phyloP scores from a whole-genome alignment of 106 monocot genomes.

The Apostasia shenzhenica region DNA sequence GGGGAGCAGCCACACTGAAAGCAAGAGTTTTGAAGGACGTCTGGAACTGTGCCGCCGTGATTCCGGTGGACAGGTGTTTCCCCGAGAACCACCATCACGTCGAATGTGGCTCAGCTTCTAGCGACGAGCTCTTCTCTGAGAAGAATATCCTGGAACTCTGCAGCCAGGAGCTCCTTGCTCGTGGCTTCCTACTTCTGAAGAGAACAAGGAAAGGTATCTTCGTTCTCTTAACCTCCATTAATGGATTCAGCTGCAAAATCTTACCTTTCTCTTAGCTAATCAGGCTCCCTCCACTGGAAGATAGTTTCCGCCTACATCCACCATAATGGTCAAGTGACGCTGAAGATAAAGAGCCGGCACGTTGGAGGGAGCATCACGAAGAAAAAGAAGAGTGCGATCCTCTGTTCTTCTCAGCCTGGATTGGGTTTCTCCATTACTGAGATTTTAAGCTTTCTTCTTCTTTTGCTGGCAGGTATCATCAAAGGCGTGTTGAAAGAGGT shows the following conservation, averaged over 20 bases:
- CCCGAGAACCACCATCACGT: background rate
- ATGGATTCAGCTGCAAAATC: background rate
- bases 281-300: conserved; percentile 83
- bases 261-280: background rate
- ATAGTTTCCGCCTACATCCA: conserved; percentile 69
- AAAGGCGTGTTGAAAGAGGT: conserved; percentile 58
- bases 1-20: conserved; percentile 75
- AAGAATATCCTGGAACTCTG: conserved; percentile 72
- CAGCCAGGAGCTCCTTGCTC: conserved; percentile 70
- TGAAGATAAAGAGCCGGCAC: conserved; percentile 78
- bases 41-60: conserved; percentile 75
- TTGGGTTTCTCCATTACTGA: too few species aligned
- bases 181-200: conserved; percentile 74
- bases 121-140: conserved; percentile 6
- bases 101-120: background rate
- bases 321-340: conserved; percentile 32
- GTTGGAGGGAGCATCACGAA: conserved; percentile 84
- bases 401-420: background rate
- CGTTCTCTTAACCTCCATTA: background rate
- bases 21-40: conserved; percentile 77
- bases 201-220: conserved; percentile 68
- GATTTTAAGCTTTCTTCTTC: background rate
- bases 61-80: conserved; percentile 63
- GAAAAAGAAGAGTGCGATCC: conserved; percentile 79
- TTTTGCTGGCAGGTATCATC: conserved; percentile 36